Conservation (phyloP, 495 filamentous ascomycete genomes). For the Neurospora sp. region DNA sequence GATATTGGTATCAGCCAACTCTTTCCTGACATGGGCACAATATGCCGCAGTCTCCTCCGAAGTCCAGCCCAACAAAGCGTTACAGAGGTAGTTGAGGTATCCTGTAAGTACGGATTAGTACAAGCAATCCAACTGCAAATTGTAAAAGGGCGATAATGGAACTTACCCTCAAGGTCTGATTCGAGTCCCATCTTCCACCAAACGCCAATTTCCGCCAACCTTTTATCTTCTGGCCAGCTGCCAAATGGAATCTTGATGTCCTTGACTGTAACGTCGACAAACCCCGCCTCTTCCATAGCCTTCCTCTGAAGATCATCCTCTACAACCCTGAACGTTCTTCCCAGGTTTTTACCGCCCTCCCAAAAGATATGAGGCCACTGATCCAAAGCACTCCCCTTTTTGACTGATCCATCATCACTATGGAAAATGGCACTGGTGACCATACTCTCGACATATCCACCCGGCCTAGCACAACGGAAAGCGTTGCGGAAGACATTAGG, state of each 20-base stretch:
- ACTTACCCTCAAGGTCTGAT: neutral
- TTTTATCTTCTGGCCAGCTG: conserved; percentile 39
- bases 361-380: conserved; percentile 1
- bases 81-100: neutral
- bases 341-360: neutral
- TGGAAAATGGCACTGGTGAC: neutral
- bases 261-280: conserved; percentile 36
- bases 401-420: neutral
- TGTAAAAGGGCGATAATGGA: neutral
- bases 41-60: neutral
- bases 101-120: neutral
- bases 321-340: neutral
- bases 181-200: neutral
- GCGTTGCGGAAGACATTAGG: conserved; percentile 25
- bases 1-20: neutral
- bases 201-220: conserved; percentile 24
- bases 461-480: conserved; percentile 6
- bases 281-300: conserved; percentile 45
- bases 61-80: neutral
- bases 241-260: conserved; percentile 40
- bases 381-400: neutral
- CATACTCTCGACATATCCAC: conserved; percentile 1
- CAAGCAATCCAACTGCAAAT: neutral
- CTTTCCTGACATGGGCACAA: neutral
- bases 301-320: conserved; percentile 17